phyloP scores from a whole-genome alignment of 495 filamentous ascomycete species.

The Talaromyces ruber region DNA sequence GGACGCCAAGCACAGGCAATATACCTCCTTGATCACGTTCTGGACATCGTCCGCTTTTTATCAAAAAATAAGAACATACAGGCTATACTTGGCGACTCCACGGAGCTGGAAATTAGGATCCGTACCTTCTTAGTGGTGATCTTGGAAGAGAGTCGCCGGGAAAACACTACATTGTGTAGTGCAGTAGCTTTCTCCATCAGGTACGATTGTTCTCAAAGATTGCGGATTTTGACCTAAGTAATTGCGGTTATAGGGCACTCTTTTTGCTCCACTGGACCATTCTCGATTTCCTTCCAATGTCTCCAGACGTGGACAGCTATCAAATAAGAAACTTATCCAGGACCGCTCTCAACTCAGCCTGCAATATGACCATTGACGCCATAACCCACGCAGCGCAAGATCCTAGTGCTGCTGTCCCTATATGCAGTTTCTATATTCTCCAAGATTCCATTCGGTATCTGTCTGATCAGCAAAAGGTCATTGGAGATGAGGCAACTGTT shows the following conservation, averaged over 20 bases:
- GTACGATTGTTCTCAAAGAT: neutral
- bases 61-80: neutral
- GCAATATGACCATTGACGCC: neutral
- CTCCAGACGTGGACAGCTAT: neutral
- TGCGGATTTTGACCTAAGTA: neutral
- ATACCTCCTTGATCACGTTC: neutral
- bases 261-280: neutral
- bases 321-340: neutral
- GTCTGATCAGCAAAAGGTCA: neutral
- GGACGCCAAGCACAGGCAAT: neutral
- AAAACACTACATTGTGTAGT: neutral
- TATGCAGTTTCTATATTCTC: neutral
- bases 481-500: neutral
- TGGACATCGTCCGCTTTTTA: neutral
- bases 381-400: neutral
- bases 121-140: neutral
- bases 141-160: neutral
- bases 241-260: neutral
- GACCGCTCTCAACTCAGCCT: neutral
- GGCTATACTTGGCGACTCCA: neutral
- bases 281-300: neutral
- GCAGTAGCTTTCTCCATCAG: slow-evolving; percentile 4
- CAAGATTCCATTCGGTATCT: neutral
- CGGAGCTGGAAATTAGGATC: neutral
- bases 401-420: neutral